A percentile compares a stretch with the other conserved stretches of the same genome.
phyloP scores from a whole-genome alignment of 2,329 filamentous ascomycete genomes.

The Cordyceps javanica region DNA sequence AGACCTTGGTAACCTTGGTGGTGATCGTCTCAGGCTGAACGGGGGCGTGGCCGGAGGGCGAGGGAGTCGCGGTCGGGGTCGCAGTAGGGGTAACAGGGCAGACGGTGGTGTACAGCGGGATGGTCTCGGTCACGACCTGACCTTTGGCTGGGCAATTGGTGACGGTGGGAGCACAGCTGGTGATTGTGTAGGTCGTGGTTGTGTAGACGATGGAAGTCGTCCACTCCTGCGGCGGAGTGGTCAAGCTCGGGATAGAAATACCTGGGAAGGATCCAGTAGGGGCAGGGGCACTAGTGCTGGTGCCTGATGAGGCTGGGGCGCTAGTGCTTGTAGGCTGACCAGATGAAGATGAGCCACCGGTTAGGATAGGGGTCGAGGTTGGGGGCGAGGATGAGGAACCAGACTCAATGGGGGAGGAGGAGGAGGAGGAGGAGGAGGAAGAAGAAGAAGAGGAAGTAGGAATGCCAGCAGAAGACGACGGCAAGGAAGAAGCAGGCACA shows the following conservation, averaged over 20 bases:
- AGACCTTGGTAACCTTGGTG: slow-evolving; percentile 13
- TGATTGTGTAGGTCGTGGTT: slow-evolving; percentile 25
- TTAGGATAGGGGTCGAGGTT: neutral
- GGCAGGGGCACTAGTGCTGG: neutral
- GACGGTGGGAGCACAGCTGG: slow-evolving; percentile 23
- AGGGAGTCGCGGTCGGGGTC: neutral
- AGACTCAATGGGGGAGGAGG: neutral
- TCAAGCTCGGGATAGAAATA: neutral
- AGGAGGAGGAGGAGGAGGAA: neutral
- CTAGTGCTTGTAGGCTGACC: neutral
- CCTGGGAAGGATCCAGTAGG: neutral
- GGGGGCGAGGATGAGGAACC: neutral
- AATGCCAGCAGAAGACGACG: neutral
- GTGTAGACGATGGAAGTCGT: slow-evolving; percentile 26
- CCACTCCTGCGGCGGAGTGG: slow-evolving; percentile 1
- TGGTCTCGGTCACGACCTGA: slow-evolving; percentile 8
- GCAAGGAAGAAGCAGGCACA: neutral
- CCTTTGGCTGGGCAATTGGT: slow-evolving; percentile 23
- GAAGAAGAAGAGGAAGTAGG: neutral
- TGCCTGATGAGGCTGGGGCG: neutral
- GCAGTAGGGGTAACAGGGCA: neutral
- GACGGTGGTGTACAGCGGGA: slow-evolving; percentile 8
- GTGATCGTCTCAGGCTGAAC: slow-evolving; percentile 17
- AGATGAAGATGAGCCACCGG: neutral
- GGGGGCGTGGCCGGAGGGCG: neutral